Evolutionary conservation across 2,329 filamentous ascomycete species (phyloP).

Genomic region (Scytalidium lignicola): DNA sequence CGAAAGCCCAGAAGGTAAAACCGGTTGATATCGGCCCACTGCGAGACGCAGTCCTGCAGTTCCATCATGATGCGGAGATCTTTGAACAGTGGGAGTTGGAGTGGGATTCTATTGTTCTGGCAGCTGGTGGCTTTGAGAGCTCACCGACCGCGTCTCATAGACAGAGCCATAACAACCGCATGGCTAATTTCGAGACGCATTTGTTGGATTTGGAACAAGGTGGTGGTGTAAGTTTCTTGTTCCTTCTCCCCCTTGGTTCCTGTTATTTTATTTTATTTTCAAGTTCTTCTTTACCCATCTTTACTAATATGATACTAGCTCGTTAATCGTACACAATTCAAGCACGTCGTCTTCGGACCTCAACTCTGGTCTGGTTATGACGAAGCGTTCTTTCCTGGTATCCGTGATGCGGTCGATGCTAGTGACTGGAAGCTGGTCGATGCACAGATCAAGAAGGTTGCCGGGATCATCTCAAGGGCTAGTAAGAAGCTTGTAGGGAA

Average conservation of each 20-base stretch:
- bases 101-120: constrained; percentile 71
- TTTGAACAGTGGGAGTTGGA: constrained; percentile 73
- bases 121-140: constrained; percentile 71
- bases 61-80: constrained; percentile 53
- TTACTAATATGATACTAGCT: constrained; percentile 45
- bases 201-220: constrained; percentile 69
- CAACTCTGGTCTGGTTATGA: constrained; percentile 68
- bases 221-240: constrained; percentile 61
- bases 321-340: constrained; percentile 85
- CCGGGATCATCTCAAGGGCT: constrained; percentile 61
- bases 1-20: constrained; percentile 44
- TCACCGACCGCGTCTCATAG: constrained; percentile 61
- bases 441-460: constrained; percentile 65
- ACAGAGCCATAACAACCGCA: constrained; percentile 71
- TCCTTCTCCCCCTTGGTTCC: too few relatives aligned
- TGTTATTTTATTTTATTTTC: constrained; percentile 2
- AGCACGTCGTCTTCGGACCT: constrained; percentile 86
- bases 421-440: constrained; percentile 67
- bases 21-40: constrained; percentile 42
- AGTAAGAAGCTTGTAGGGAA: constrained; percentile 26
- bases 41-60: constrained; percentile 54
- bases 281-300: constrained; percentile 2
- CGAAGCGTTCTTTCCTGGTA: constrained; percentile 71
- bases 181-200: constrained; percentile 77
- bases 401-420: constrained; percentile 71